Conservation (phyloP, 2,329 filamentous ascomycete species). For the Teratosphaeria viscida region DNA sequence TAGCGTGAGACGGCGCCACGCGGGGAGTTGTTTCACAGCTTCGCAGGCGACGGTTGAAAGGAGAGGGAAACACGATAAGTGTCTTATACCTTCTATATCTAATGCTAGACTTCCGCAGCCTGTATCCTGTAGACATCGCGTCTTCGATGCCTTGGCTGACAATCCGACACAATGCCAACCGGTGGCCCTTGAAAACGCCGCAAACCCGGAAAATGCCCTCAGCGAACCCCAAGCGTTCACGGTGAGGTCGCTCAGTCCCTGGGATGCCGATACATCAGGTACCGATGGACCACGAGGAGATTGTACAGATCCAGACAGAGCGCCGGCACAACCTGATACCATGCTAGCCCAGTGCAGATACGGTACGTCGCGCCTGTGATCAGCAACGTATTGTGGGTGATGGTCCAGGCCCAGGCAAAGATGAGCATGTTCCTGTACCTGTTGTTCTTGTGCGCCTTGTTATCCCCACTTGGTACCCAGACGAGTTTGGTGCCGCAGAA, state of each 20-base stretch:
- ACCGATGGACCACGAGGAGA: neutral
- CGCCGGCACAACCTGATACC: neutral
- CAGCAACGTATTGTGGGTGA: neutral
- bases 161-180: neutral
- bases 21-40: no score
- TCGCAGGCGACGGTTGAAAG: no score
- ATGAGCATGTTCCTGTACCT: neutral
- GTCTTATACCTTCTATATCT: no score
- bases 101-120: no score
- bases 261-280: neutral
- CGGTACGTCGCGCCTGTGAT: neutral
- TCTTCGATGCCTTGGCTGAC: neutral
- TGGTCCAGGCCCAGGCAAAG: neutral
- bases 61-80: no score
- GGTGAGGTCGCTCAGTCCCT: neutral
- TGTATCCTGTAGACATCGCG: no score
- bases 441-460: neutral
- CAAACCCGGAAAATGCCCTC: neutral
- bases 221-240: neutral
- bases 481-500: neutral
- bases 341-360: neutral
- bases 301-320: neutral
- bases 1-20: no score
- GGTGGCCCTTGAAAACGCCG: neutral
- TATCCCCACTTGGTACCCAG: neutral